Evolutionary conservation across 441 rosid genomes (phyloP), one percentile per base, ranked within the genome.

Genomic region (Populus trichocarpa): DNA sequence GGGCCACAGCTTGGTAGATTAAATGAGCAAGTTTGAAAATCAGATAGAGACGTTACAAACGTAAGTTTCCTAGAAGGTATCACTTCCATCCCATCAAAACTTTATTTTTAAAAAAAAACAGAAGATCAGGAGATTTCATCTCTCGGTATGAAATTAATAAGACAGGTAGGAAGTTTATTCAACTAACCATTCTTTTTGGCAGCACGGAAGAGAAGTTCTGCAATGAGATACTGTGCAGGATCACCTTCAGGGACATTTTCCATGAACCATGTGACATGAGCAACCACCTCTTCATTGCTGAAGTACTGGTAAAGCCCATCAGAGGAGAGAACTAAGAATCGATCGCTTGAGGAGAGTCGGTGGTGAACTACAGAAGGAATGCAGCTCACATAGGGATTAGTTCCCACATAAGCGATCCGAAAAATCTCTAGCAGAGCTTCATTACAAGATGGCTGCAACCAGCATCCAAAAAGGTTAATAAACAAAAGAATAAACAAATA

Each of bases 221-320:
- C 93, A 79, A 95, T 87, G 79, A 95, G 98, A 86, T 93, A 91
- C 80, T 95, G 98, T 59, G 99, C 98, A 81, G 99, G 99, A 87
- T 95, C 97, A 0, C 99, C 99, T 85, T 89, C 97, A 42, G 97
- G 99, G 66, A 89, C 94, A 82, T 92, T 95, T 84, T 95, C 99
- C 78, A 95, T 95, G 88, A 95, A 95, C 99, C 99, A 95, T 16
- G 91, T 92, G 77, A 95, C 99, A 85, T 88, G 99, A 46, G 99
- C 95, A 84, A 93, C 95, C 38, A 95, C 94, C 85, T 95, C 98
- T 83, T 95, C 99, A 77, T 93, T 95, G 90, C 96, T 93, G 79
- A 95, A 91, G 87, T 91, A 95, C 83, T 95, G 97, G 79, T 95
- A 95, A 76, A 95, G 90, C 75, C 99, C 99, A 81, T 95, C 98